Conservation (phyloP, 208 protist species). For the Herpetomonas samuelpessoai region DNA sequence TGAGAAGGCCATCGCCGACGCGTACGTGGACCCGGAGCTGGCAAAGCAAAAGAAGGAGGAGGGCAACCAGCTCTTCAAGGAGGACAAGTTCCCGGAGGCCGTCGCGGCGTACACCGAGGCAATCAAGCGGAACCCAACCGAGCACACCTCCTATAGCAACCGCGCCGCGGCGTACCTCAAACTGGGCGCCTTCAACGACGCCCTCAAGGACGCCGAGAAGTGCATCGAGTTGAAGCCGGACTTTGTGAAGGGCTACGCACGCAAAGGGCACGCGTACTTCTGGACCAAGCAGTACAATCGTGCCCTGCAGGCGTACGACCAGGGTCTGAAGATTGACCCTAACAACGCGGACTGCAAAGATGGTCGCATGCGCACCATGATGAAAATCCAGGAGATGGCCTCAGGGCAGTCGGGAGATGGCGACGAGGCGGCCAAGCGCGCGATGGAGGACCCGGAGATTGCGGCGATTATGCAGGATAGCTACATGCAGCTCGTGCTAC, state of each 20-base stretch:
- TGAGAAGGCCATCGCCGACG: constrained; percentile 79
- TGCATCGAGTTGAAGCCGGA: constrained; percentile 93
- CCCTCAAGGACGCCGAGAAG: constrained; percentile 95
- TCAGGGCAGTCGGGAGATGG: constrained; percentile 74
- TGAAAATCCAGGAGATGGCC: constrained; percentile 92
- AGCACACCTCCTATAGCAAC: constrained; percentile 95
- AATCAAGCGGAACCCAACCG: constrained; percentile 93
- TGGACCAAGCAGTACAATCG: constrained; percentile 96
- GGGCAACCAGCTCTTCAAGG: constrained; percentile 96
- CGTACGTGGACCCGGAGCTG: constrained; percentile 92
- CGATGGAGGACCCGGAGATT: constrained; percentile 95
- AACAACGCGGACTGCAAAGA: constrained; percentile 90
- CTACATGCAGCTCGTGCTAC: constrained; percentile 91
- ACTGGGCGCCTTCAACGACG: constrained; percentile 93
- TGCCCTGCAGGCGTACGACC: constrained; percentile 94
- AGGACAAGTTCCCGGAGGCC: constrained; percentile 94
- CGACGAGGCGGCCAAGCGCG: constrained; percentile 87
- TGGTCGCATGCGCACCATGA: constrained; percentile 80
- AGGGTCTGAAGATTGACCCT: constrained; percentile 92
- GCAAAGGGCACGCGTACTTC: constrained; percentile 90
- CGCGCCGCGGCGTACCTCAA: constrained; percentile 96
- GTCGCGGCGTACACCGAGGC: constrained; percentile 92
- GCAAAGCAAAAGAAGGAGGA: constrained; percentile 89
- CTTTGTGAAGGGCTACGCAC: constrained; percentile 93
- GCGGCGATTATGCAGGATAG: constrained; percentile 90